Conservation (phyloP, 768 basidiomycete species). For the Leucosporidium yakuticum region DNA sequence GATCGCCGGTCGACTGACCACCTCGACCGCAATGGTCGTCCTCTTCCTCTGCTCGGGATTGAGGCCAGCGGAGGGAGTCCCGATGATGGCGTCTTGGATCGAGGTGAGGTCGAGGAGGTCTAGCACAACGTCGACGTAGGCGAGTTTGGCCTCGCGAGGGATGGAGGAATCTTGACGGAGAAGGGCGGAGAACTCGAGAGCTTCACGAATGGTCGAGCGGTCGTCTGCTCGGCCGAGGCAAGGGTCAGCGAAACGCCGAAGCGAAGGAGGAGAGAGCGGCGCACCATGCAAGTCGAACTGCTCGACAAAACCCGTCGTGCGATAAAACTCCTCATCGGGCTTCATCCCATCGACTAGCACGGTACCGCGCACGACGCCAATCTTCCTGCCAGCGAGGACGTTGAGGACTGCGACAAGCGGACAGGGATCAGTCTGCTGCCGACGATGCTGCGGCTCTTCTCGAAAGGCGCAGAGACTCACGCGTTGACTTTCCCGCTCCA, state of each 20-base stretch:
- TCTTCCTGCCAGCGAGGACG: conserved; percentile 40
- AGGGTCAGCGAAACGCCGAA: conserved; percentile 32
- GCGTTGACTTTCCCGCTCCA: conserved; percentile 46
- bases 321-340: conserved; percentile 46
- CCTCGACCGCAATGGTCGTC: conserved; percentile 48
- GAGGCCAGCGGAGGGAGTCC: conserved; percentile 46
- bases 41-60: conserved; percentile 50
- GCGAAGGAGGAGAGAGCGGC: conserved; percentile 1
- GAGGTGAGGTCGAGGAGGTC: conserved; percentile 47
- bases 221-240: conserved; percentile 15
- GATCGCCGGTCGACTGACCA: conserved; percentile 35
- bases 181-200: conserved; percentile 47
- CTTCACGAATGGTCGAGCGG: conserved; percentile 46
- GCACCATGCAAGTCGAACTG: conserved; percentile 47
- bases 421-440: conserved; percentile 8
- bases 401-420: conserved; percentile 33
- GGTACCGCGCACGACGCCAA: conserved; percentile 49
- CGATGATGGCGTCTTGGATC: conserved; percentile 49
- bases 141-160: conserved; percentile 44
- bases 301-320: conserved; percentile 44
- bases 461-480: conserved; percentile 31
- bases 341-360: conserved; percentile 46
- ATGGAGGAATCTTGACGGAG: conserved; percentile 46
- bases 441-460: conserved; percentile 1
- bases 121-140: conserved; percentile 47